These are phyloP conservation scores for Penicillium nucicola DNA, from an alignment of 495 filamentous ascomycete genomes.

Conservation along the genomic window DNA sequence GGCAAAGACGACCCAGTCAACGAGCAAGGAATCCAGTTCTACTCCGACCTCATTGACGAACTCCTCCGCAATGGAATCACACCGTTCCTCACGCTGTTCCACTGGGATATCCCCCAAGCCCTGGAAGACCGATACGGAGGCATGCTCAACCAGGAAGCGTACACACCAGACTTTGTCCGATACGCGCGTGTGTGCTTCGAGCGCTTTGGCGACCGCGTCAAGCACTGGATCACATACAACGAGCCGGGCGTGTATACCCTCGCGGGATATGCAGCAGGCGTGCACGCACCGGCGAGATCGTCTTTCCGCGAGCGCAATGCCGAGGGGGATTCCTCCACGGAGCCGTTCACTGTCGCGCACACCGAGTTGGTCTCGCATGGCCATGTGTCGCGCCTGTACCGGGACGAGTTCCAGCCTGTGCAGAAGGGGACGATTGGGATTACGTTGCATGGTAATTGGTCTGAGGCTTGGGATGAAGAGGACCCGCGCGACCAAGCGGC, in stretches of 20 bases:
- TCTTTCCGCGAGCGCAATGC: conserved; percentile 41
- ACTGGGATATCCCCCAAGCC: conserved; percentile 47
- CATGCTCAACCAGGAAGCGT: conserved; percentile 41
- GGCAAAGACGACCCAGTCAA: conserved; percentile 34
- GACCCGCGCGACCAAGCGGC: conserved; percentile 41
- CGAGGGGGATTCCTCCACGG: conserved; percentile 45
- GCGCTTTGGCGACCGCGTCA: conserved; percentile 41
- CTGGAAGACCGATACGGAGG: conserved; percentile 47
- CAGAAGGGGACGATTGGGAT: conserved; percentile 46
- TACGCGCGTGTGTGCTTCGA: conserved; percentile 47
- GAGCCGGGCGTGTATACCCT: conserved; percentile 45
- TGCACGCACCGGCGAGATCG: conserved; percentile 44
- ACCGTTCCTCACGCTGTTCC: conserved; percentile 48
- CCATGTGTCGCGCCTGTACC: conserved; percentile 36
- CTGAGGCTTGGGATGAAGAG: conserved; percentile 45
- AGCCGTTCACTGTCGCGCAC: conserved; percentile 46
- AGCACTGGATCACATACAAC: conserved; percentile 52
- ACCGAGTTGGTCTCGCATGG: conserved; percentile 43
- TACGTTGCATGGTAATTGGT: conserved; percentile 49
- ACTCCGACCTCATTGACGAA: conserved; percentile 41
- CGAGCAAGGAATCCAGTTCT: conserved; percentile 43
- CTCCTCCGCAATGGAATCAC: conserved; percentile 42
- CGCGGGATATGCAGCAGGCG: conserved; percentile 46
- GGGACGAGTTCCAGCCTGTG: conserved; percentile 38
- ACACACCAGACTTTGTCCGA: conserved; percentile 41